phyloP scores from a whole-genome alignment of 2,329 filamentous ascomycete species.

The Onygenales sp. region DNA sequence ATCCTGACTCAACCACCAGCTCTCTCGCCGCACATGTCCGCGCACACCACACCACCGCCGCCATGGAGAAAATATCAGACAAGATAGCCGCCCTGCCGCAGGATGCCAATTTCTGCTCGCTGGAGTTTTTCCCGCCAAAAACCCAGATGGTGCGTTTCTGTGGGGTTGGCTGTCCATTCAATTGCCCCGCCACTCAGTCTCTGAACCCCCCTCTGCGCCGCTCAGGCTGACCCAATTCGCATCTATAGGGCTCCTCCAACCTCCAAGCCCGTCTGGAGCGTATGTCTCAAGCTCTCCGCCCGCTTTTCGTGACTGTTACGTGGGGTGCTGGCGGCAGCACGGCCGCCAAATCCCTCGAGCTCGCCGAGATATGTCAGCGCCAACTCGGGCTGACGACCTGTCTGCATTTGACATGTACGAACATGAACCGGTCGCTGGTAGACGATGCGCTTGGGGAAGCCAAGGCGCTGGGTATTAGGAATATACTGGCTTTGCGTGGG shows the following conservation, averaged over 20 bases:
- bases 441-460: constrained; percentile 87
- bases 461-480: constrained; percentile 80
- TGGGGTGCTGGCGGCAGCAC: constrained; percentile 97
- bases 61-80: constrained; percentile 74
- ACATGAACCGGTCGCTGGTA: constrained; percentile 80
- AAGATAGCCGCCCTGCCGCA: constrained; percentile 85
- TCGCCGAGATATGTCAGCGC: constrained; percentile 90
- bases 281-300: constrained; percentile 84
- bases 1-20: background rate
- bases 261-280: constrained; percentile 85
- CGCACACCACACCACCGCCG: background rate
- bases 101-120: constrained; percentile 78
- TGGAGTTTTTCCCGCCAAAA: constrained; percentile 99
- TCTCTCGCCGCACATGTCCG: background rate
- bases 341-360: constrained; percentile 78
- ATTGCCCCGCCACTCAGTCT: background rate
- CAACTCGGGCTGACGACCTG: constrained; percentile 90
- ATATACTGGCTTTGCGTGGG: constrained; percentile 84
- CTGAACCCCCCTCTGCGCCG: background rate
- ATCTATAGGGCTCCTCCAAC: constrained; percentile 68
- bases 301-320: constrained; percentile 92
- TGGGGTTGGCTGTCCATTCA: constrained; percentile 13
- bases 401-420: constrained; percentile 92
- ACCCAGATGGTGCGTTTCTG: constrained; percentile 59
- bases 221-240: constrained; percentile 16